Evolutionary conservation across 1,139 yeast genomes (phyloP), one percentile per base, ranked within the genome.

Genomic region (Suhomyces bokatorum): DNA sequence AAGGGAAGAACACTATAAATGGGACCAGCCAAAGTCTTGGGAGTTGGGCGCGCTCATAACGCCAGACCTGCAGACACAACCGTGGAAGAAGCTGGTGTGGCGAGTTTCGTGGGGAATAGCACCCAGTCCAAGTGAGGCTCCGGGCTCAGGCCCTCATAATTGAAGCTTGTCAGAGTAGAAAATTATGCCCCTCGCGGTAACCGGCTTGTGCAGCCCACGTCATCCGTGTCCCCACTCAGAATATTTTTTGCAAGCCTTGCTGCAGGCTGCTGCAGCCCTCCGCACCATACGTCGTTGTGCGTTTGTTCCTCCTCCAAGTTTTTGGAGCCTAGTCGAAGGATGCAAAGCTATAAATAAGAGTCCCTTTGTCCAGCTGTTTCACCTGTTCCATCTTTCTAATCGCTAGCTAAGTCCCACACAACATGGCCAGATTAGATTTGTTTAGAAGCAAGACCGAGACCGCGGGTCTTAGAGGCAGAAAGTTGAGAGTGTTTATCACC

Each of bases 391-490:
- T 29, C 13, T 12, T 9, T 14, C 35, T 32, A 32, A 15, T 17
- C n/a, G 7, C 27, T 10, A 20, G 24, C 24, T 20, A 20, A 5
- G 24, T 20, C 29, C 14, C 7, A 6, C 29, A 34, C 29, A 34
- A 12, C 14, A 45, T 45, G 48, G 43, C 37, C 32, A 5, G 34
- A 4, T 43, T 52, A 20, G 55, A 49, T 35, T 51, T 50, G 50
- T 8, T 51, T 22, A 45, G 43, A n/a, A 51, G 63, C 16, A 70
- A 73, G 60, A 71, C 76, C 29, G 63, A 65, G 54, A 76, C 78
- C 16, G 64, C 61, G 37, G 85, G 85, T 11, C 64, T 78, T 22
- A 57, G 60, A 32, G 88, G 88, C 37, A 63, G 67, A 48, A 53
- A 62, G 34, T 66, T 73, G 45, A 59, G 76, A 54, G 54, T 54